Evolutionary conservation across 768 basidiomycete species (phyloP).

Genomic region (Leccinum ochraceum): DNA sequence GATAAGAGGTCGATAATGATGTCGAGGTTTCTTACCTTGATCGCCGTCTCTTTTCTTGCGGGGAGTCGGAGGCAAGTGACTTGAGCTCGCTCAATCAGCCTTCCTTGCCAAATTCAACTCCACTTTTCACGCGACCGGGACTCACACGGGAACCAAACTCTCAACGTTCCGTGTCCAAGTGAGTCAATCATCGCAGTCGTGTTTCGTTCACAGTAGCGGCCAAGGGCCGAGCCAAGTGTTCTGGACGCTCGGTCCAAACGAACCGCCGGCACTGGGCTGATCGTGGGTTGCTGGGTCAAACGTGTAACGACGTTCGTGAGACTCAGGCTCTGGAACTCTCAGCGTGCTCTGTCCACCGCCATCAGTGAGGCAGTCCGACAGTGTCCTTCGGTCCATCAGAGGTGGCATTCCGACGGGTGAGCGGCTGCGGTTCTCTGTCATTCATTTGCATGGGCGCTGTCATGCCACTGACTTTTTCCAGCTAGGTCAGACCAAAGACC

Average conservation of each 20-base stretch:
- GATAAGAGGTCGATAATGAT: conserved; percentile 3
- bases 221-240: neutral
- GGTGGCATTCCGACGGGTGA: conserved; percentile 5
- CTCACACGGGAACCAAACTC: neutral
- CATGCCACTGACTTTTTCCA: conserved; percentile 3
- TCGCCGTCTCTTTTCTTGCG: neutral
- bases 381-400: neutral
- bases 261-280: neutral
- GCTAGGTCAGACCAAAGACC: neutral
- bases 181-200: too few species aligned
- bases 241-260: neutral
- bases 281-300: conserved; percentile 1
- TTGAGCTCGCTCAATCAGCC: neutral
- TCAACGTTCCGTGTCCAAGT: too few species aligned
- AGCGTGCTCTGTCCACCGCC: neutral
- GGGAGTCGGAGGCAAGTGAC: neutral
- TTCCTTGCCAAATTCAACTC: conserved; percentile 7
- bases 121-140: conserved; percentile 11
- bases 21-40: neutral
- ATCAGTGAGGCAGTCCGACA: neutral
- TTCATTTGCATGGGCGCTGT: neutral
- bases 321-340: neutral
- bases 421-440: neutral
- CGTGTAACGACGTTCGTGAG: neutral
- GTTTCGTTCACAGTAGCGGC: neutral